A percentile compares a stretch with the other conserved stretches of the same genome.
phyloP scores from a whole-genome alignment of 352 stramenopile species.

The Phytopythium kandeliae region DNA sequence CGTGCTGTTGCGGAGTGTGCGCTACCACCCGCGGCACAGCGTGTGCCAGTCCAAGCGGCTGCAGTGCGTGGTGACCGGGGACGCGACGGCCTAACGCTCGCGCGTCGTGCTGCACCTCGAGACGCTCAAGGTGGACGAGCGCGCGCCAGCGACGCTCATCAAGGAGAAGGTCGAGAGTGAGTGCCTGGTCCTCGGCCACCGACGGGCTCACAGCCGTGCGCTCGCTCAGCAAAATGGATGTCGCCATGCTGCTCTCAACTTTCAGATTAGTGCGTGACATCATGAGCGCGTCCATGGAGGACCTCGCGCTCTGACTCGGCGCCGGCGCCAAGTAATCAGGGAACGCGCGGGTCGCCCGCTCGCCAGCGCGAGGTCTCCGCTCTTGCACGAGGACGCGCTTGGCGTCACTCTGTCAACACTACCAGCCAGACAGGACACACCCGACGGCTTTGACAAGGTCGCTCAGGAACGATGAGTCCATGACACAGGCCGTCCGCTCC shows the following conservation, averaged over 20 bases:
- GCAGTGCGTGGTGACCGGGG: conserved; percentile 79
- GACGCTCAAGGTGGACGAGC: conserved; percentile 95
- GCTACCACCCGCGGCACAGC: conserved; percentile 86
- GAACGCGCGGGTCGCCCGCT: no score
- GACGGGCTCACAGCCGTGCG: conserved; percentile 88
- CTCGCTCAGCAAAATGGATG: conserved; percentile 96
- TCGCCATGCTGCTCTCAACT: conserved; percentile 87
- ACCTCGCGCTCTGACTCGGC: conserved; percentile 91
- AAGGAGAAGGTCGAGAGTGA: conserved; percentile 91
- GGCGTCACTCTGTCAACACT: not conserved
- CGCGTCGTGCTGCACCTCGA: conserved; percentile 96
- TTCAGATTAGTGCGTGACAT: conserved; percentile 88
- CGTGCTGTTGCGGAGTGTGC: conserved; percentile 88
- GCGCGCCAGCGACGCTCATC: conserved; percentile 92
- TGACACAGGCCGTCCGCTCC: conserved; percentile 67
- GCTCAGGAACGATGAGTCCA: conserved; percentile 39
- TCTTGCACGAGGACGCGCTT: not conserved
- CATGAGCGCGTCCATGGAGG: conserved; percentile 89
- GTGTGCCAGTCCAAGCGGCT: conserved; percentile 91
- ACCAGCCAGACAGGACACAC: not conserved
- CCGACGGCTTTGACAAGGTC: conserved; percentile 61
- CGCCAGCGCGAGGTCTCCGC: not conserved
- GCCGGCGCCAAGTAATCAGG: conserved; percentile 92
- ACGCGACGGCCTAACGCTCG: conserved; percentile 69
- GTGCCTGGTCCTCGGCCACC: conserved; percentile 87